A percentile compares a stretch with the other conserved stretches of the same genome.
Evolutionary conservation across 805 yeast genomes (phyloP).

Genomic region (Zygosaccharomyces bisporus): DNA sequence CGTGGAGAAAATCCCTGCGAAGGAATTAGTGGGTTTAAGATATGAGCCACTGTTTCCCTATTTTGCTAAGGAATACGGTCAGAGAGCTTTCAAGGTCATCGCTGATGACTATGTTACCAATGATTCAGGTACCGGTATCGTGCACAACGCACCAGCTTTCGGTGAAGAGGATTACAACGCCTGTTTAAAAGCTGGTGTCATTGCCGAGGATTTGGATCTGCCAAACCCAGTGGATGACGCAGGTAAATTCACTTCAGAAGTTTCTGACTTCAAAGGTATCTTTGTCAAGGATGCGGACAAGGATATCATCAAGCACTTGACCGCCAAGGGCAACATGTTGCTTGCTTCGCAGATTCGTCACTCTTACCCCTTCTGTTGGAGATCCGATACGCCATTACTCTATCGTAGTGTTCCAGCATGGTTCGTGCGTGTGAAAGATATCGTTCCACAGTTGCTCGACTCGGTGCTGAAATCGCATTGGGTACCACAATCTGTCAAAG

Average conservation of each 20-base stretch:
- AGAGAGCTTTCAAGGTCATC: constrained; percentile 77
- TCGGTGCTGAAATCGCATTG: constrained; percentile 85
- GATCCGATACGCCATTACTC: constrained; percentile 96
- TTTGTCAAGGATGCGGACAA: constrained; percentile 97
- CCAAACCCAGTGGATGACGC: constrained; percentile 95
- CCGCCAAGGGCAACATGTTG: constrained; percentile 70
- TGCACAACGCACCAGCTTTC: constrained; percentile 96
- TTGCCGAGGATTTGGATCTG: constrained; percentile 61
- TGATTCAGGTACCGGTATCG: constrained; percentile 99
- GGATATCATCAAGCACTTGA: constrained; percentile 77
- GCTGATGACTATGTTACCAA: constrained; percentile 79
- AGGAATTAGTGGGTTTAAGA: constrained; percentile 70
- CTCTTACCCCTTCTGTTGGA: constrained; percentile 99
- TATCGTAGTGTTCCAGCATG: constrained; percentile 98
- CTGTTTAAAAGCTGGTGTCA: constrained; percentile 71
- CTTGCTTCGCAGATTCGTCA: constrained; percentile 82
- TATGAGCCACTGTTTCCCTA: constrained; percentile 83
- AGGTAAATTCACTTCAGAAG: constrained; percentile 78
- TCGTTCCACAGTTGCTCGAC: constrained; percentile 83
- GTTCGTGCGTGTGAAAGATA: constrained; percentile 88
- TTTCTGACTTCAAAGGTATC: constrained; percentile 68
- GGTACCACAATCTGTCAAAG: constrained; percentile 91
- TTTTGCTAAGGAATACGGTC: constrained; percentile 71
- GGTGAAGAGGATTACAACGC: constrained; percentile 98
- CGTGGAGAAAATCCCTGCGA: constrained; percentile 76